Conservation (phyloP, 169 alveolate genomes). For the Plasmodium cynomolgi region DNA sequence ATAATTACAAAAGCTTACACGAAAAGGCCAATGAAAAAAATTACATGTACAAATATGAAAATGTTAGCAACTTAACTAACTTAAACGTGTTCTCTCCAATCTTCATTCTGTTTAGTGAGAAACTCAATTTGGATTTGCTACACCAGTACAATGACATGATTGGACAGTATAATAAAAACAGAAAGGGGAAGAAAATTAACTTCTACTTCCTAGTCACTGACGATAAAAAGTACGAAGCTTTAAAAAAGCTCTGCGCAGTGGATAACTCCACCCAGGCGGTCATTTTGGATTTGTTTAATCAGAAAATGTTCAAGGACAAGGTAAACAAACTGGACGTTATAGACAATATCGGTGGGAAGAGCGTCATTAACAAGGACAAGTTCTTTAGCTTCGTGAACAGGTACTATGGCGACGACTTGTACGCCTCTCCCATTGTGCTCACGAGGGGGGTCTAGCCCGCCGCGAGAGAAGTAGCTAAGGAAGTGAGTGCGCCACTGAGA, state of each 20-base stretch:
- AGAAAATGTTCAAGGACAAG: conserved; percentile 60
- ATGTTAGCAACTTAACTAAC: conserved; percentile 39
- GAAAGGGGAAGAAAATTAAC: conserved; percentile 70
- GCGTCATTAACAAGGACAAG: conserved; percentile 27
- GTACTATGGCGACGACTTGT: conserved; percentile 42
- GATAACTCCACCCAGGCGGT: conserved; percentile 36
- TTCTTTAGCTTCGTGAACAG: conserved; percentile 53
- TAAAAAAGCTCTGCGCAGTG: conserved; percentile 44
- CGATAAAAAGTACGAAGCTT: conserved; percentile 63
- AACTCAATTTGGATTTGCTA: conserved; percentile 42
- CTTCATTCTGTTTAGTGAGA: conserved; percentile 43
- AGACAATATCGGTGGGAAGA: conserved; percentile 12
- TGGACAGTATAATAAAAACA: conserved; percentile 49
- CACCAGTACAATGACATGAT: conserved; percentile 24
- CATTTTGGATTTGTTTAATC: conserved; percentile 64
- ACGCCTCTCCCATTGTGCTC: conserved; percentile 35
- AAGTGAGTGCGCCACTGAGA: too few relatives aligned
- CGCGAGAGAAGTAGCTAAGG: neutral
- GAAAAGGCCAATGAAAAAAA: conserved; percentile 59
- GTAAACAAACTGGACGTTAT: conserved; percentile 27
- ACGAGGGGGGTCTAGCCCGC: neutral
- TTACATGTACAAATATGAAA: conserved; percentile 55
- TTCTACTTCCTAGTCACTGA: conserved; percentile 46
- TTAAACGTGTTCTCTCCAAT: conserved; percentile 63
- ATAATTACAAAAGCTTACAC: conserved; percentile 54